These are phyloP conservation scores for Suillus decipiens DNA, from an alignment of 768 basidiomycete genomes.

Conservation along the genomic window DNA sequence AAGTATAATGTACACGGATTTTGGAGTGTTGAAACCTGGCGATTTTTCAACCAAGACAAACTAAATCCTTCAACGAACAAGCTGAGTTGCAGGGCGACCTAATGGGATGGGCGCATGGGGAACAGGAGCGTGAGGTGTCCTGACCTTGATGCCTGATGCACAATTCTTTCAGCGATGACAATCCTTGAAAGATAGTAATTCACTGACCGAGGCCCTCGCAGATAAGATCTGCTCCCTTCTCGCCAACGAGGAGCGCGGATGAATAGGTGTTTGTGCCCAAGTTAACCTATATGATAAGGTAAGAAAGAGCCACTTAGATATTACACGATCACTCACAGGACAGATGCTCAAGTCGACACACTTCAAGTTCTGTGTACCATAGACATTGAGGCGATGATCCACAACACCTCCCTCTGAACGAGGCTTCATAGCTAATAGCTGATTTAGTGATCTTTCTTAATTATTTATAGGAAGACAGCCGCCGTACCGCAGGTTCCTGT, in stretches of 20 bases:
- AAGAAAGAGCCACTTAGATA: background rate
- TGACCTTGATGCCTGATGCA: conserved; percentile 57
- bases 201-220: conserved; percentile 62
- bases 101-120: conserved; percentile 64
- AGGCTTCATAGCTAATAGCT: conserved; percentile 61
- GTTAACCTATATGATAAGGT: conserved; percentile 50
- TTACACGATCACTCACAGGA: conserved; percentile 45
- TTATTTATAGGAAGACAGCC: conserved; percentile 42
- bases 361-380: conserved; percentile 68
- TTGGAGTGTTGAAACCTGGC: background rate
- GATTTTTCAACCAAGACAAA: background rate
- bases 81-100: conserved; percentile 52
- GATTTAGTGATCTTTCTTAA: conserved; percentile 18
- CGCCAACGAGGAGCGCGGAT: conserved; percentile 66
- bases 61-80: conserved; percentile 14
- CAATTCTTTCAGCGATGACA: conserved; percentile 12
- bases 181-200: background rate
- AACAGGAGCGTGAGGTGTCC: conserved; percentile 64
- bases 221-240: conserved; percentile 65
- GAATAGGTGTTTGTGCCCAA: conserved; percentile 75
- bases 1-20: background rate
- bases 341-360: conserved; percentile 70
- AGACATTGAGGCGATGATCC: conserved; percentile 63
- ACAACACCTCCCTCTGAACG: conserved; percentile 66
- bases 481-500: conserved; percentile 5